These are phyloP conservation scores for Arachnopeziza araneosa DNA, from an alignment of 2,329 filamentous ascomycete species.

Conservation along the genomic window DNA sequence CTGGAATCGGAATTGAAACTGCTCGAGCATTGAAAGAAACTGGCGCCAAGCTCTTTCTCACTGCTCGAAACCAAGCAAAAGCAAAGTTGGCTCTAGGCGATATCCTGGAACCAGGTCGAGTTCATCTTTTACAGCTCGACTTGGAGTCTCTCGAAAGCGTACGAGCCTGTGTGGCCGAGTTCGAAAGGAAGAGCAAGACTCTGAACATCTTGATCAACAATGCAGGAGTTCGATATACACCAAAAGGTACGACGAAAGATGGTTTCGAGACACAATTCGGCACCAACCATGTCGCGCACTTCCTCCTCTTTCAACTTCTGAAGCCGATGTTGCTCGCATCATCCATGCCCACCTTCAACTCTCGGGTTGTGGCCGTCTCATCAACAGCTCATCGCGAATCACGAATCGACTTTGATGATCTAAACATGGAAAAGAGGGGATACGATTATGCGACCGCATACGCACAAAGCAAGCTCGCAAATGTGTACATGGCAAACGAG, in stretches of 20 bases:
- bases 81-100: conserved; percentile 30
- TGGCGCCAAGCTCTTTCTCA: conserved; percentile 33
- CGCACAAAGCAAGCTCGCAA: conserved; percentile 40
- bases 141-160: conserved; percentile 31
- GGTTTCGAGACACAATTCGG: conserved; percentile 47
- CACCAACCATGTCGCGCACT: conserved; percentile 48
- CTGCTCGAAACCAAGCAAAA: conserved; percentile 32
- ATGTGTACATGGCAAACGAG: conserved; percentile 42
- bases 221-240: conserved; percentile 17
- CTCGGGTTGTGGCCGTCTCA: conserved; percentile 42
- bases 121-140: conserved; percentile 32
- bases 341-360: conserved; percentile 35
- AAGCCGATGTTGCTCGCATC: conserved; percentile 37
- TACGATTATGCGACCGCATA: conserved; percentile 37
- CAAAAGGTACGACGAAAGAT: conserved; percentile 35
- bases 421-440: conserved; percentile 19
- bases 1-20: conserved; percentile 34
- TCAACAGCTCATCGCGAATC: conserved; percentile 38
- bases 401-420: conserved; percentile 35
- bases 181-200: conserved; percentile 23
- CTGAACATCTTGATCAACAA: conserved; percentile 29
- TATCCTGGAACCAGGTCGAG: conserved; percentile 33
- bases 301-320: conserved; percentile 47
- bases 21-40: conserved; percentile 31
- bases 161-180: conserved; percentile 23